phyloP scores from a whole-genome alignment of 2,329 filamentous ascomycete genomes.

The Paracamarosporium sp. region DNA sequence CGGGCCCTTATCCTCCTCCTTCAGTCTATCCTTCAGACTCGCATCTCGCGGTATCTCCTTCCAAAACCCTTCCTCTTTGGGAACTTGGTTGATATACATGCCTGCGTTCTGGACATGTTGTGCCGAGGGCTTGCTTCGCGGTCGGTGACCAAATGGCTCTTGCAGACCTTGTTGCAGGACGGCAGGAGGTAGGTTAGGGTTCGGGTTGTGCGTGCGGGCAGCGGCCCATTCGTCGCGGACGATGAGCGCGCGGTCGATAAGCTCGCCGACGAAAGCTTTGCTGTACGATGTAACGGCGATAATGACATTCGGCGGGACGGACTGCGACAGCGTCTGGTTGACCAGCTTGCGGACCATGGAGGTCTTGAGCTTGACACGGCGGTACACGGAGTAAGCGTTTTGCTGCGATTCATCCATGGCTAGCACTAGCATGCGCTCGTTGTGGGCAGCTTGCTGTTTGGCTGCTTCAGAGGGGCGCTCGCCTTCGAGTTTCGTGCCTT shows the following conservation, averaged over 20 bases:
- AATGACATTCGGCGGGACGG: constrained; percentile 74
- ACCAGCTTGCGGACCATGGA: constrained; percentile 76
- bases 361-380: constrained; percentile 71
- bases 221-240: constrained; percentile 76
- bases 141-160: constrained; percentile 37
- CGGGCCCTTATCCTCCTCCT: constrained; percentile 57
- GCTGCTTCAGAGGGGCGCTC: constrained; percentile 63
- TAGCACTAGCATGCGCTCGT: constrained; percentile 68
- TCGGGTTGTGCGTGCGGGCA: constrained; percentile 48
- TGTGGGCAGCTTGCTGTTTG: constrained; percentile 71
- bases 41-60: constrained; percentile 33
- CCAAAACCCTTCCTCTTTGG: constrained; percentile 30
- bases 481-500: constrained; percentile 58
- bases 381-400: constrained; percentile 73
- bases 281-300: constrained; percentile 77
- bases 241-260: constrained; percentile 74
- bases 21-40: constrained; percentile 34
- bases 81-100: constrained; percentile 30
- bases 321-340: constrained; percentile 82
- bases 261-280: constrained; percentile 78
- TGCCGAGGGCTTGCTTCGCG: constrained; percentile 36
- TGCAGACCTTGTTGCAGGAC: constrained; percentile 36
- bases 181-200: constrained; percentile 30
- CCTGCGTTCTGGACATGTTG: constrained; percentile 35
- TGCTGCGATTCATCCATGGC: constrained; percentile 72